Percentiles rank a stretch among this genome's conserved stretches.
Evolutionary conservation across 768 basidiomycete genomes (phyloP).

Genomic region (Termitomyces sp.): DNA sequence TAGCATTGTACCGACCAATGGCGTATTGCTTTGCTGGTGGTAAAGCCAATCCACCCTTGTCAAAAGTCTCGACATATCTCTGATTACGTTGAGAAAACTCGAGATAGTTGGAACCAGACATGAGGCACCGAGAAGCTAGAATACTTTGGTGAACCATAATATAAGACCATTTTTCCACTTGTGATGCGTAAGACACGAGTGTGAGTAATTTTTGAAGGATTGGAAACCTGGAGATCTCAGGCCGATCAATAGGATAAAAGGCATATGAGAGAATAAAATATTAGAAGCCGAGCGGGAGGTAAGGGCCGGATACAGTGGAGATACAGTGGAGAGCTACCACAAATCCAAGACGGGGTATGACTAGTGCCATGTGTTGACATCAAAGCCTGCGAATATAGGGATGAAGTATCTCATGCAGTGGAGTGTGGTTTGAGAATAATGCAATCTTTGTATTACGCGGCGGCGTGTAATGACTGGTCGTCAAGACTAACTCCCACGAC

Average conservation of each 20-base stretch:
- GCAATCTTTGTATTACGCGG: too few relatives aligned
- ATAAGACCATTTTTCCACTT: not conserved
- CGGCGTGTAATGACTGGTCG: too few relatives aligned
- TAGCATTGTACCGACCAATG: not conserved
- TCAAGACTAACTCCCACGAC: too few relatives aligned
- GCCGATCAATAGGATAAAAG: not conserved
- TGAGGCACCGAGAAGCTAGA: not conserved
- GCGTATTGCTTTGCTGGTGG: slow-evolving; percentile 32
- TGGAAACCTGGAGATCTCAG: not conserved
- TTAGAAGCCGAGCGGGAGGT: not conserved
- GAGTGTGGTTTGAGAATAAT: too few relatives aligned
- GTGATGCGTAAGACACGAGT: not conserved
- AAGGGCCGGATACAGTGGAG: not conserved
- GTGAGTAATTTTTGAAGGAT: not conserved
- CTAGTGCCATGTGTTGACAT: not conserved
- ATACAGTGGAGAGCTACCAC: not conserved
- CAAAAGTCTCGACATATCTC: slow-evolving; percentile 42
- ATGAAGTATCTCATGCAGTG: too few relatives aligned
- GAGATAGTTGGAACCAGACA: slow-evolving; percentile 27
- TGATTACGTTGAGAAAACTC: slow-evolving; percentile 40
- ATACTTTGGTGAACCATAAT: not conserved
- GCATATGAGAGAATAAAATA: not conserved
- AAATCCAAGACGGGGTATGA: not conserved
- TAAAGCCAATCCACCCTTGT: slow-evolving; percentile 33
- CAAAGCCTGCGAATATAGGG: not conserved